Evolutionary conservation across 1,139 yeast genomes (phyloP).

Genomic region (Tardiomyces depauwii): DNA sequence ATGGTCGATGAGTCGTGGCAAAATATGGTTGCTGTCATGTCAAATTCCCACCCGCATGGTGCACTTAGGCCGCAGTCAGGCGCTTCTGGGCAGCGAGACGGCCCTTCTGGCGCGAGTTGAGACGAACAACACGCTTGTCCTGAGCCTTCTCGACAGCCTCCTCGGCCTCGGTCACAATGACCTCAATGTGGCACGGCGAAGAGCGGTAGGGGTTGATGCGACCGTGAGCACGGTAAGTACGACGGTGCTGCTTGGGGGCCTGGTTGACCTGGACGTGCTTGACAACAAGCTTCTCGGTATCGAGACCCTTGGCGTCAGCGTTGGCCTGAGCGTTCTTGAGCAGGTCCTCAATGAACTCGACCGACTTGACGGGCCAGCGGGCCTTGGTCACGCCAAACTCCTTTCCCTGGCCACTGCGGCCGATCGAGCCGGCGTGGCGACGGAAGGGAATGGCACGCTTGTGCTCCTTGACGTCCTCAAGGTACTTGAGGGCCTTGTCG

Average conservation of each 20-base stretch:
- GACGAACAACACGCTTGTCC: slow-evolving; percentile 72
- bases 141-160: slow-evolving; percentile 91
- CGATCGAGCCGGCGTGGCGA: slow-evolving; percentile 92
- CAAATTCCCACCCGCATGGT: no score
- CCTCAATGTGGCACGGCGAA: slow-evolving; percentile 97
- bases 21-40: neutral
- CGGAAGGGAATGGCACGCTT: slow-evolving; percentile 99
- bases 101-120: slow-evolving; percentile 87
- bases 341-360: slow-evolving; percentile 88
- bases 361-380: slow-evolving; percentile 99
- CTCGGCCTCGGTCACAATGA: slow-evolving; percentile 90
- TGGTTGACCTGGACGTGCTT: slow-evolving; percentile 99
- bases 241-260: slow-evolving; percentile 99
- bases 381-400: slow-evolving; percentile 99
- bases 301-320: slow-evolving; percentile 99
- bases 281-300: slow-evolving; percentile 83
- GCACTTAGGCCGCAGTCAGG: slow-evolving; percentile 31
- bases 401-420: slow-evolving; percentile 99
- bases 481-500: slow-evolving; percentile 91
- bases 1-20: neutral
- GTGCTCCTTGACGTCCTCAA: slow-evolving; percentile 94
- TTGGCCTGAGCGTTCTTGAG: slow-evolving; percentile 97
- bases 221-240: slow-evolving; percentile 99
- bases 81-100: slow-evolving; percentile 81
- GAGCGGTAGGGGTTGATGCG: slow-evolving; percentile 99